Evolutionary conservation across 78 protist genomes (phyloP).

Genomic region (Mantamonas sphyraenae): DNA sequence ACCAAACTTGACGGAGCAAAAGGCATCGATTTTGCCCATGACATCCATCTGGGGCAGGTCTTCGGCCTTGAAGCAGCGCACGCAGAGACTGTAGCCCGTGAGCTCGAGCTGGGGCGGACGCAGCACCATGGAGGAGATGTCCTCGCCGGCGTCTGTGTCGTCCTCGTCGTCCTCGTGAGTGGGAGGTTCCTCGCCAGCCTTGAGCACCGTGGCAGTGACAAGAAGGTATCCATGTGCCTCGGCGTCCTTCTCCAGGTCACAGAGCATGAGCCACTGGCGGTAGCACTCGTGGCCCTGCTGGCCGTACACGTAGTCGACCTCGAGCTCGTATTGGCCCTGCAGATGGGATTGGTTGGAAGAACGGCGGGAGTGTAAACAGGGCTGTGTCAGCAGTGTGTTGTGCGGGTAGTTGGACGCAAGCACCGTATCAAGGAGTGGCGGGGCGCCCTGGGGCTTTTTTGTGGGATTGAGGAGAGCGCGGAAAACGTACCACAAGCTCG

Average conservation of each 20-base stretch:
- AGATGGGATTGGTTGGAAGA: too few species aligned
- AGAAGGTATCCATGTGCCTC: slow-evolving; percentile 14
- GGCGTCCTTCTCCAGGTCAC: neutral
- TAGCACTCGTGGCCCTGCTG: slow-evolving; percentile 20
- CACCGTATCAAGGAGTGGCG: too few species aligned
- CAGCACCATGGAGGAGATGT: neutral
- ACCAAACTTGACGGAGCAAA: slow-evolving; percentile 11
- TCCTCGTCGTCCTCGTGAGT: slow-evolving; percentile 19
- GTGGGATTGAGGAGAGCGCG: too few species aligned
- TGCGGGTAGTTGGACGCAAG: too few species aligned
- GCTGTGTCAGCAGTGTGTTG: too few species aligned
- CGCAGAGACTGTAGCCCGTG: neutral
- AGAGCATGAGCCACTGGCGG: slow-evolving; percentile 21
- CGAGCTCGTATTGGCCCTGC: slow-evolving; percentile 17
- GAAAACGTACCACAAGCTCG: slow-evolving; percentile 32
- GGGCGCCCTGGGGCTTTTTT: too few species aligned
- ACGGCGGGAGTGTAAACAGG: too few species aligned
- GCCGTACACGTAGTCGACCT: slow-evolving; percentile 15
- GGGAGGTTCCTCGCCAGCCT: slow-evolving; percentile 19
- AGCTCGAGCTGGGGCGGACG: slow-evolving; percentile 16
- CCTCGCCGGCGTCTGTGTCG: too few species aligned
- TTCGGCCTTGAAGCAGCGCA: slow-evolving; percentile 6
- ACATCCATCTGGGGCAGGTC: slow-evolving; percentile 29
- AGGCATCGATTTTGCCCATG: slow-evolving; percentile 20
- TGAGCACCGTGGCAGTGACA: slow-evolving; percentile 1